Evolutionary conservation across 208 protist species (phyloP).

Genomic region (Vickermania spadyakhi): DNA sequence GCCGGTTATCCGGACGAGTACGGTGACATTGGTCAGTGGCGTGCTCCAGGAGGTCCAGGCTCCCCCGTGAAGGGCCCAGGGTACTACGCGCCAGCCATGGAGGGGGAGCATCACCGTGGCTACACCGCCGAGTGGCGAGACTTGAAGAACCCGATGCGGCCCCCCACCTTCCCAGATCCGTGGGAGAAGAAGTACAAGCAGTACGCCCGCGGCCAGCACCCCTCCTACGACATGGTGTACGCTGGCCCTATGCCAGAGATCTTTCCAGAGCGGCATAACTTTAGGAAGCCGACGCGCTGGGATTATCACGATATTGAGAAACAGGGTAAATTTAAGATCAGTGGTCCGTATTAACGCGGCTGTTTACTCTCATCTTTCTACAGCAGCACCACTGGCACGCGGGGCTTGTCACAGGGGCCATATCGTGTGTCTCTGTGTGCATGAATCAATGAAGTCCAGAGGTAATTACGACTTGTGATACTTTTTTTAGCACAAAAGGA

Average conservation of each 20-base stretch:
- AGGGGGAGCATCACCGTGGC: constrained; percentile 77
- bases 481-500: too few relatives aligned
- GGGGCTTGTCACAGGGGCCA: too few relatives aligned
- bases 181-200: constrained; percentile 89
- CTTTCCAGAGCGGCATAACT: constrained; percentile 79
- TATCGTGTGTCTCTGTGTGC: too few relatives aligned
- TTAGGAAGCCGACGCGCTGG: constrained; percentile 84
- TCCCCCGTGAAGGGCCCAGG: constrained; percentile 78
- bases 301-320: constrained; percentile 87
- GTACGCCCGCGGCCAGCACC: constrained; percentile 85
- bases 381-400: too few relatives aligned
- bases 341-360: constrained; percentile 81
- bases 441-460: too few relatives aligned
- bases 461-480: too few relatives aligned
- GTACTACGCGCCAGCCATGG: constrained; percentile 86
- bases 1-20: constrained; percentile 88
- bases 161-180: constrained; percentile 76
- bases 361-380: too few relatives aligned
- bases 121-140: constrained; percentile 89
- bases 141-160: constrained; percentile 78
- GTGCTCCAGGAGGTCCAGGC: constrained; percentile 68
- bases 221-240: constrained; percentile 88
- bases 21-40: constrained; percentile 88
- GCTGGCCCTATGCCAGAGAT: constrained; percentile 88
- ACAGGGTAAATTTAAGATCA: constrained; percentile 81